Base-by-base conservation (phyloP, 1,284 basidiomycete genomes). In the Xerocomus nothofagi region DNA sequence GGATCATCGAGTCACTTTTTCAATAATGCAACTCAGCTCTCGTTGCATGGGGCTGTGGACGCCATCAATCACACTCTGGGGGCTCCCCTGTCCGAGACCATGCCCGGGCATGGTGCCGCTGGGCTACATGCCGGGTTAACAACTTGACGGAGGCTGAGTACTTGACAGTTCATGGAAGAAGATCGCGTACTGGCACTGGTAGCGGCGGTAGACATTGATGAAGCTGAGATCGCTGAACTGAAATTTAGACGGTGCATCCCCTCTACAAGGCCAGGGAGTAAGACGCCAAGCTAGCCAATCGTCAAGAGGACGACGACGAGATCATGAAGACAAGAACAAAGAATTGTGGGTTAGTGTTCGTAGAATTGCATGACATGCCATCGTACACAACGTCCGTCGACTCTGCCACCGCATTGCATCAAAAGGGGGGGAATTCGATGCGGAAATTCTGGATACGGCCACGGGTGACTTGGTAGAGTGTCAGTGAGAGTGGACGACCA, bases 311-410 rank as follows among this genome's bases (percentile, higher is more conserved):
- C 43, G 77, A 70, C 15, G 71, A 80, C 24, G 4, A 32, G 37
- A 10, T 38, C 20, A 10, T 33, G 6, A 33, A 11, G 10, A 33
- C 32, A 53, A 14, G 44, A 15, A 78, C 78, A 30, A 62, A 64
- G 54, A 71, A 75, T 52, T 61, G 63, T 12, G 78, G 74, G 63
- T 86, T 78, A 40, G 72, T 66, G 59, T 82, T 84, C 23, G 79
- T 81, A 20, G 82, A 82, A 61, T 85, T 83, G 62, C 82, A 74
- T 12, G 65, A 68, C 77, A 83, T 82, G 15, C 79, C 80, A 55
- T 82, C 80, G 58, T 84, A 82, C 59, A 50, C 59, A 50, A 18
- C 17, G 32, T 80, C 69, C 36, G 60, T 63, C n/a, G 77, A 79
- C 43, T 82, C 73, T 11, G 78, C 77, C 15, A 83, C 73, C 1